Conservation (phyloP, 768 basidiomycete species). For the Leccinum uliginosum region DNA sequence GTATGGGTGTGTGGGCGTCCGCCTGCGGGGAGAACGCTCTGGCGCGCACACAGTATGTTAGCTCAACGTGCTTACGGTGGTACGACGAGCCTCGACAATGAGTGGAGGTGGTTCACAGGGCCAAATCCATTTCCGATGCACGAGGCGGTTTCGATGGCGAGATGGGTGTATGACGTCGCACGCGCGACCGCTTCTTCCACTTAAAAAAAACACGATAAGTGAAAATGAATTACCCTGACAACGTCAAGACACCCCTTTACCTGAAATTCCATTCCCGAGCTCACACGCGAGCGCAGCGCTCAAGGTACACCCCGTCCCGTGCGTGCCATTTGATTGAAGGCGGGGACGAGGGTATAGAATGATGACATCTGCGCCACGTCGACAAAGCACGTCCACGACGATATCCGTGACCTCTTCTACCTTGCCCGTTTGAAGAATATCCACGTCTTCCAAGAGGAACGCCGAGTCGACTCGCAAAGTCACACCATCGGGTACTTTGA, state of each 20-base stretch:
- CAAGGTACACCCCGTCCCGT: slow-evolving; percentile 93
- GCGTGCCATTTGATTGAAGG: slow-evolving; percentile 68
- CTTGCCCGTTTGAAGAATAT: slow-evolving; percentile 43
- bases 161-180: slow-evolving; percentile 71
- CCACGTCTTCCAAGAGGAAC: slow-evolving; percentile 51
- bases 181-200: slow-evolving; percentile 53
- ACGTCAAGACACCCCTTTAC: slow-evolving; percentile 25
- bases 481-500: slow-evolving; percentile 27
- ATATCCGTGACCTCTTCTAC: slow-evolving; percentile 25
- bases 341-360: slow-evolving; percentile 59
- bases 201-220: slow-evolving; percentile 16
- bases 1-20: slow-evolving; percentile 55
- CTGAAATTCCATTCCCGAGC: slow-evolving; percentile 48
- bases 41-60: background rate
- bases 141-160: slow-evolving; percentile 65
- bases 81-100: slow-evolving; percentile 43
- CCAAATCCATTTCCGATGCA: slow-evolving; percentile 73
- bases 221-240: too few relatives aligned
- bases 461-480: slow-evolving; percentile 39
- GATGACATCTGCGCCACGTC: slow-evolving; percentile 27
- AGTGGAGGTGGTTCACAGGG: slow-evolving; percentile 83
- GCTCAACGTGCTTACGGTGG: slow-evolving; percentile 46
- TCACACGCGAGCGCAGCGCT: slow-evolving; percentile 73
- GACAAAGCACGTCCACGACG: slow-evolving; percentile 57
- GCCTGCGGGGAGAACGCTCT: slow-evolving; percentile 34